A percentile compares a stretch with the other conserved stretches of the same genome.
Evolutionary conservation across 2,329 filamentous ascomycete species (phyloP).

Genomic region (Cercospora sp.): DNA sequence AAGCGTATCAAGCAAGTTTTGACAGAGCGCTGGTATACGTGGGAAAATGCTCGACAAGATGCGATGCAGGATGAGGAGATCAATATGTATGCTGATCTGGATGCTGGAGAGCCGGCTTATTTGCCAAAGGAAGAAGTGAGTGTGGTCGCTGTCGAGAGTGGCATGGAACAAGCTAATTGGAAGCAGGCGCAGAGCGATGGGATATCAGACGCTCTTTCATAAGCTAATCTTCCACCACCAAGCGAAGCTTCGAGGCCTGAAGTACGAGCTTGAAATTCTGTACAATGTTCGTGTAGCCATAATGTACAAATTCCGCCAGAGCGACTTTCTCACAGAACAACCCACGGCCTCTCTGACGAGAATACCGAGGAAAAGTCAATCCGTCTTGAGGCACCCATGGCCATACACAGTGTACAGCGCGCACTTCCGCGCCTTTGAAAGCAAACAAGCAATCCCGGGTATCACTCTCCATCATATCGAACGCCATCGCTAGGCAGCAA

Average conservation of each 20-base stretch:
- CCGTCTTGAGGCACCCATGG: background rate
- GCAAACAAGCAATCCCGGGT: conserved; percentile 9
- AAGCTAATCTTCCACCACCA: background rate
- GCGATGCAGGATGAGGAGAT: conserved; percentile 69
- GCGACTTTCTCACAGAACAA: background rate
- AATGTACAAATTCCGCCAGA: background rate
- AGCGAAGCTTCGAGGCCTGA: background rate
- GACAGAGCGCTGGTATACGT: conserved; percentile 85
- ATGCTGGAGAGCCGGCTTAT: conserved; percentile 35
- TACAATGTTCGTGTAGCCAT: background rate
- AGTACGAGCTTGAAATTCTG: background rate
- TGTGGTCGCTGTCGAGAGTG: background rate
- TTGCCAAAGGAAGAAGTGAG: conserved; percentile 24
- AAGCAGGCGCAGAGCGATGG: background rate
- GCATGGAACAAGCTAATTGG: background rate
- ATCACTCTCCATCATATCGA: background rate
- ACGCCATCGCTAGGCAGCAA: conserved; percentile 7
- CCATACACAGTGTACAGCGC: background rate
- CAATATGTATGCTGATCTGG: conserved; percentile 52
- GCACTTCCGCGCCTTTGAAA: background rate
- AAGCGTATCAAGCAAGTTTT: conserved; percentile 78
- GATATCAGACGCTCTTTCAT: background rate
- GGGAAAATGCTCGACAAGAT: conserved; percentile 71
- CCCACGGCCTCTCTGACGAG: background rate
- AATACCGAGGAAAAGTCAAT: background rate